Conservation (phyloP, 495 filamentous ascomycete genomes). For the Annulohypoxylon stygium region DNA sequence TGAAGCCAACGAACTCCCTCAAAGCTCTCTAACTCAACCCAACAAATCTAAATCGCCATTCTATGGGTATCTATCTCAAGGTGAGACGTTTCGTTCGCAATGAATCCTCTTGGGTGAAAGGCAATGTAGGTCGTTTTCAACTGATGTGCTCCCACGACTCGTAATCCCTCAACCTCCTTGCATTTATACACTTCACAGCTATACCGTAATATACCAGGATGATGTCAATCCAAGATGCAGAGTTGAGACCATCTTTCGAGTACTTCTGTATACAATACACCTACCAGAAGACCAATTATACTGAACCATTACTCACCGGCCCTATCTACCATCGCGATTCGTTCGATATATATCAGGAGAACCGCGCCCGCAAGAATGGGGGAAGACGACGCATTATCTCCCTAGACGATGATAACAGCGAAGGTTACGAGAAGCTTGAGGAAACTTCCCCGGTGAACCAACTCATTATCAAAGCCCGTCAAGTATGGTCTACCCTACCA, state of each 20-base stretch:
- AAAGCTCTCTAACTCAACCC: slow-evolving; percentile 3
- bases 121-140: background rate
- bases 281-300: background rate
- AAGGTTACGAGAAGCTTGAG: background rate
- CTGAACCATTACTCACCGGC: background rate
- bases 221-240: background rate
- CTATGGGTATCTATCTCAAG: background rate
- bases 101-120: background rate
- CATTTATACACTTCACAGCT: slow-evolving; percentile 4
- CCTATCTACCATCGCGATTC: slow-evolving; percentile 26
- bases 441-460: background rate
- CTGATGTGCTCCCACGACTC: background rate
- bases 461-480: background rate
- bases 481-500: background rate
- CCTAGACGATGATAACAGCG: background rate
- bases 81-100: background rate
- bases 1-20: slow-evolving; percentile 22
- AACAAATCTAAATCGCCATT: slow-evolving; percentile 1
- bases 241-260: background rate
- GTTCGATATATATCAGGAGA: slow-evolving; percentile 29
- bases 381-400: no score
- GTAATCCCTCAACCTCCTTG: background rate
- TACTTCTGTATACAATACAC: background rate
- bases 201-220: background rate
- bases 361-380: background rate